Conservation (phyloP, 1,284 basidiomycete genomes). For the Pascua guehoae region DNA sequence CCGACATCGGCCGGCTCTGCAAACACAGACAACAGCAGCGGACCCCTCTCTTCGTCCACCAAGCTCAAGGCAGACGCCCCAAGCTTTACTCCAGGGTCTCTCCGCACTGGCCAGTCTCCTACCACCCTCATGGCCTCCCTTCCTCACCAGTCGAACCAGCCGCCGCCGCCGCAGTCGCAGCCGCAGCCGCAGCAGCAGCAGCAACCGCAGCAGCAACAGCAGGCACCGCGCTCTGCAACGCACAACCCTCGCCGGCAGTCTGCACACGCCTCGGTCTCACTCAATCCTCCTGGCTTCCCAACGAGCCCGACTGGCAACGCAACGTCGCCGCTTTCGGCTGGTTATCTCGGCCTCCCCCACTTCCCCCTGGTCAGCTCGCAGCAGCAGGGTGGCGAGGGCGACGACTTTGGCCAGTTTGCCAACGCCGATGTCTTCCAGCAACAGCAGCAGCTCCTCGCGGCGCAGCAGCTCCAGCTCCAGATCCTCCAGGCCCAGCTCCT, state of each 20-base stretch:
- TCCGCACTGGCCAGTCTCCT: conserved; percentile 14
- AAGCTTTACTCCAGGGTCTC: conserved; percentile 40
- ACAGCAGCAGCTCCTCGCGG: conserved; percentile 41
- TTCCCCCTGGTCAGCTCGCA: conserved; percentile 14
- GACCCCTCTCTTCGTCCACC: conserved; percentile 15
- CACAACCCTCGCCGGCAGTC: conserved; percentile 1
- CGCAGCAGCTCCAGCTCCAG: conserved; percentile 43
- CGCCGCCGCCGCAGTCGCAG: conserved; percentile 1
- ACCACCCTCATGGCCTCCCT: conserved; percentile 2
- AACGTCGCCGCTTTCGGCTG: no score
- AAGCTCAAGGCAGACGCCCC: conserved; percentile 49
- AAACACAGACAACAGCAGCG: background rate
- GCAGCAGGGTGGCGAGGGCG: conserved; percentile 21
- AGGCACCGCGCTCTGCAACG: background rate
- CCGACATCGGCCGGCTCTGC: conserved; percentile 7
- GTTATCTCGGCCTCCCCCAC: conserved; percentile 13
- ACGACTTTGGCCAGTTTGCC: conserved; percentile 23
- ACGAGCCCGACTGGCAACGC: conserved; percentile 1
- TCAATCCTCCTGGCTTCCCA: conserved; percentile 2
- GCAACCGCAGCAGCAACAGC: background rate
- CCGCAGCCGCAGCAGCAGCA: background rate
- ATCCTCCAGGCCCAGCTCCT: conserved; percentile 43
- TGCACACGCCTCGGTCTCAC: conserved; percentile 14
- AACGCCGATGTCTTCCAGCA: conserved; percentile 32
- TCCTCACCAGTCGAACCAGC: conserved; percentile 4